Conservation (phyloP, 305 asterid species). For the Nicotiana rustica region DNA sequence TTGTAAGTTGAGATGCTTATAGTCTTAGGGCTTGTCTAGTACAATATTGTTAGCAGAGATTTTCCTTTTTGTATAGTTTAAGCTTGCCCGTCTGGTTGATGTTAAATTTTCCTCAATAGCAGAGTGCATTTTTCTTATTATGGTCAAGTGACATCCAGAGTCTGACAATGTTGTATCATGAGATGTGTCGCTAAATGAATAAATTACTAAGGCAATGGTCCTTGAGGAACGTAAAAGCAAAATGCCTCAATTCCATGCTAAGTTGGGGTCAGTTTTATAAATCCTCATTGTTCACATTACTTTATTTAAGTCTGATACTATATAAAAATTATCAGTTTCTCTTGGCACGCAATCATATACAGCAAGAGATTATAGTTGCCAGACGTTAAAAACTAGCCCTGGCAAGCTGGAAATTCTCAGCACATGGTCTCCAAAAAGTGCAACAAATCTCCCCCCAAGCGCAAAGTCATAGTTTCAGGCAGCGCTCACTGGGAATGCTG, state of each 20-base stretch:
- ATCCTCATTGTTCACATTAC: not conserved
- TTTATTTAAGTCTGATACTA: not conserved
- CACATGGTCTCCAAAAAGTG: not conserved
- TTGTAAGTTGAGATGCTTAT: conserved; percentile 16
- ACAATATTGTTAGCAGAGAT: not conserved
- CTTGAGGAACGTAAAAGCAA: not conserved
- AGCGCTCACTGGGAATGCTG: not conserved
- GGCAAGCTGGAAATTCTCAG: not conserved
- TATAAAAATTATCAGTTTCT: not conserved
- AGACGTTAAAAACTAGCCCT: not conserved
- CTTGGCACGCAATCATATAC: not conserved
- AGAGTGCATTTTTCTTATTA: not conserved
- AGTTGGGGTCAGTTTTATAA: not conserved
- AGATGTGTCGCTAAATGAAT: not conserved
- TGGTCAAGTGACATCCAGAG: not conserved
- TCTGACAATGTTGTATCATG: not conserved
- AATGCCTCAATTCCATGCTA: not conserved
- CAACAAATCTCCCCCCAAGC: not conserved
- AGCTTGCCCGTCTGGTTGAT: not conserved
- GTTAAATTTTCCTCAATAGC: not conserved
- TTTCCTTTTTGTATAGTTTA: not conserved
- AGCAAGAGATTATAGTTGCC: not conserved
- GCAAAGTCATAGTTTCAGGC: not conserved
- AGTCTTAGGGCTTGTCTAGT: conserved; percentile 12
- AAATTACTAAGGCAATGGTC: not conserved